Conservation (phyloP, 2,329 filamentous ascomycete species). For the Coniochaeta ligniaria region DNA sequence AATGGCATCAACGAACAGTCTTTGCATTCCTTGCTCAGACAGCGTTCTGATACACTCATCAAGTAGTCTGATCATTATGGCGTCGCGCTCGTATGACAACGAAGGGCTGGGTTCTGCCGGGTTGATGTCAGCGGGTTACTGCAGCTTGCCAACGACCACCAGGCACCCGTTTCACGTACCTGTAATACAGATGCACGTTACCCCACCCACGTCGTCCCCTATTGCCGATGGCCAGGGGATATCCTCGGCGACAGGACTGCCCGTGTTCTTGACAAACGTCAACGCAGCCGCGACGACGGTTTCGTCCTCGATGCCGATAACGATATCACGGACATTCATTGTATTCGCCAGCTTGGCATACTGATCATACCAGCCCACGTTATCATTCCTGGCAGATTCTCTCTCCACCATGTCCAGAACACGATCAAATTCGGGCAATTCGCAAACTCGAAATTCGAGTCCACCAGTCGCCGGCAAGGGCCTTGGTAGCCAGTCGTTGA, state of each 20-base stretch:
- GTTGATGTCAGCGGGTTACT: background rate
- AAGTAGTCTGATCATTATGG: constrained; percentile 45
- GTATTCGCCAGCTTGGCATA: constrained; percentile 44
- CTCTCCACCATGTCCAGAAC: constrained; percentile 43
- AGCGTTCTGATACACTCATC: constrained; percentile 43
- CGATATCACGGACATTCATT: constrained; percentile 41
- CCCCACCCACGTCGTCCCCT: constrained; percentile 44
- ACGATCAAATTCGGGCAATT: constrained; percentile 33
- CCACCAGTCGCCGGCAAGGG: constrained; percentile 26
- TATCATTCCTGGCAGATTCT: constrained; percentile 36
- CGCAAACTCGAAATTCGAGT: constrained; percentile 37
- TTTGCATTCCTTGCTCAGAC: constrained; percentile 40
- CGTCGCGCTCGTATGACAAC: constrained; percentile 34
- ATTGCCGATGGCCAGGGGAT: constrained; percentile 48
- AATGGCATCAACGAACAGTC: constrained; percentile 49
- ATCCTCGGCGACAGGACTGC: constrained; percentile 38
- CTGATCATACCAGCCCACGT: constrained; percentile 53
- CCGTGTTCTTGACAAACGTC: constrained; percentile 41
- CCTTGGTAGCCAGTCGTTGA: constrained; percentile 39
- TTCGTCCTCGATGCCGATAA: constrained; percentile 43
- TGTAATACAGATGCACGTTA: constrained; percentile 53
- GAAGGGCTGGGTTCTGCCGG: constrained; percentile 6
- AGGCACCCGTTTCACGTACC: constrained; percentile 29
- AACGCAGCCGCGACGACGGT: constrained; percentile 46
- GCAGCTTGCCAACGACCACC: background rate